Conservation (phyloP, 2,329 filamentous ascomycete genomes). For the Cladobotryum protrusum region DNA sequence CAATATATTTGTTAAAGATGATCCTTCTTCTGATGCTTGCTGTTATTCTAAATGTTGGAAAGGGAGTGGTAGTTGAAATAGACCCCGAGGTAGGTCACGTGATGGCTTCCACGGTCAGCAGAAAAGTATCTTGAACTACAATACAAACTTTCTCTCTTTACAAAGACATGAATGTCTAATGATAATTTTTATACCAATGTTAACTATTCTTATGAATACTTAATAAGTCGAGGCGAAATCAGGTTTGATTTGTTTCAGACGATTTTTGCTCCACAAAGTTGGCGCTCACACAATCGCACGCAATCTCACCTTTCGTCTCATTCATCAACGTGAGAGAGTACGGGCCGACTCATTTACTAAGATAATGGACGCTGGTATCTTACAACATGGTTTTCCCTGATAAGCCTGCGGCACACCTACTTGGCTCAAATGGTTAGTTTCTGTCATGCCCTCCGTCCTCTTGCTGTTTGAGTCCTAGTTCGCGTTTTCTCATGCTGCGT, state of each 20-base stretch:
- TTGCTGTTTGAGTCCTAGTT: background rate
- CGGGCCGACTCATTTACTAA: background rate
- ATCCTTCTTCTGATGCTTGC: too few relatives aligned
- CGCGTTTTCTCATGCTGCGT: background rate
- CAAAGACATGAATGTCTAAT: too few relatives aligned
- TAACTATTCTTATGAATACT: too few relatives aligned
- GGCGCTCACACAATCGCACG: background rate
- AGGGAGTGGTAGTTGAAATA: background rate
- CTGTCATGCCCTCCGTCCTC: background rate
- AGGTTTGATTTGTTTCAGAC: too few relatives aligned
- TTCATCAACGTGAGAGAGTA: background rate
- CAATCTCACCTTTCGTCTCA: slow-evolving; percentile 2
- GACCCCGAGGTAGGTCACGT: background rate
- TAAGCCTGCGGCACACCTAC: slow-evolving; percentile 47
- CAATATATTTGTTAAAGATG: background rate
- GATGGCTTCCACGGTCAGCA: background rate
- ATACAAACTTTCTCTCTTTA: background rate
- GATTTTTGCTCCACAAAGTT: too few relatives aligned
- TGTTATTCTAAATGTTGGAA: background rate
- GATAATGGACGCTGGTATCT: slow-evolving; percentile 17
- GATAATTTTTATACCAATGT: too few relatives aligned
- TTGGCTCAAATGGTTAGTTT: slow-evolving; percentile 51
- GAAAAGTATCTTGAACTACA: background rate
- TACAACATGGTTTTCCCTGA: slow-evolving; percentile 39
- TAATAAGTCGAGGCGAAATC: too few relatives aligned